Conservation (phyloP, 2,329 filamentous ascomycete genomes). For the Sclerotinia glacialis region DNA sequence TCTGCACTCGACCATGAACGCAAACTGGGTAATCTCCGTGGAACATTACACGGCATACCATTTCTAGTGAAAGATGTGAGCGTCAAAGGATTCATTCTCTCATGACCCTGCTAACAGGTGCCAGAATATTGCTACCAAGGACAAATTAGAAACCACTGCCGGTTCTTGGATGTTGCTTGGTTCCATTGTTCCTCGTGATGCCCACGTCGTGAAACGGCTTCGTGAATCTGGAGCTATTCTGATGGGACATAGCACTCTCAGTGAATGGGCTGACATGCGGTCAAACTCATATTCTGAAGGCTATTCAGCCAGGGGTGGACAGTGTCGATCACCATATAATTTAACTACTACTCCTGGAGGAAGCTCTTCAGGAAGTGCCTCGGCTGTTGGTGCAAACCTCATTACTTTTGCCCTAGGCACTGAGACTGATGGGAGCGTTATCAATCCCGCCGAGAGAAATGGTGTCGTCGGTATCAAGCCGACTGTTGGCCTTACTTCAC, state of each 20-base stretch:
- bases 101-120: not conserved
- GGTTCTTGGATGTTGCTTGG: constrained; percentile 67
- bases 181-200: constrained; percentile 64
- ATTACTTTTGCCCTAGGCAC: constrained; percentile 66
- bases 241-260: constrained; percentile 67
- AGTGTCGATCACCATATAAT: constrained; percentile 65
- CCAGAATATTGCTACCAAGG: constrained; percentile 61
- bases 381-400: constrained; percentile 61
- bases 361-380: constrained; percentile 64
- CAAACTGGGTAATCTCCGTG: constrained; percentile 52
- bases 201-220: constrained; percentile 59
- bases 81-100: not conserved
- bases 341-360: constrained; percentile 66
- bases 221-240: constrained; percentile 61
- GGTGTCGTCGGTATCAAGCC: constrained; percentile 72
- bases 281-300: constrained; percentile 66
- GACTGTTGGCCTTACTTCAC: constrained; percentile 69
- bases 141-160: constrained; percentile 71
- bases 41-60: constrained; percentile 71
- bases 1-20: constrained; percentile 59
- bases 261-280: constrained; percentile 74
- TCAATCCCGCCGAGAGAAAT: constrained; percentile 68
- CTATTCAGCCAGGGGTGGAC: constrained; percentile 62
- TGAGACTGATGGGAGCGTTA: constrained; percentile 71
- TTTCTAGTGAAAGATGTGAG: constrained; percentile 65